Evolutionary conservation across 352 stramenopile genomes (phyloP).

Genomic region (Phytophthora fragariae): DNA sequence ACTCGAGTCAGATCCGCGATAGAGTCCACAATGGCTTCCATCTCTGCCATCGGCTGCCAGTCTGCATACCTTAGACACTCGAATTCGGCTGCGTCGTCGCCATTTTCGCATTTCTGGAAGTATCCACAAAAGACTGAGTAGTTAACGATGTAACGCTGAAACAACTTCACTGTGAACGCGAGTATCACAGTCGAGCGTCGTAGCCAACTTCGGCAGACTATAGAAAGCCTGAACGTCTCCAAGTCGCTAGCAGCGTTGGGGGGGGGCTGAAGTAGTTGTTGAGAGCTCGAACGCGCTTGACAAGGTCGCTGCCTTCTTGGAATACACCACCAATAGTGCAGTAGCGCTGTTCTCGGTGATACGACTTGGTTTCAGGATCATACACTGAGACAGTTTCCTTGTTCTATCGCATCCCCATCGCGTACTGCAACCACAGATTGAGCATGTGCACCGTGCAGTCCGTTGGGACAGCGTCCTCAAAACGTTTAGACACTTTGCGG

Average conservation of each 20-base stretch:
- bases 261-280: slow-evolving; percentile 8
- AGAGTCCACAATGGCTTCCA: slow-evolving; percentile 5
- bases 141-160: not conserved
- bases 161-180: slow-evolving; percentile 9
- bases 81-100: slow-evolving; percentile 4
- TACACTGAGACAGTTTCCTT: slow-evolving; percentile 1
- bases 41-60: slow-evolving; percentile 2
- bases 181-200: slow-evolving; percentile 15
- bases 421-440: slow-evolving; percentile 1
- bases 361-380: not conserved
- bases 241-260: slow-evolving; percentile 14
- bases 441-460: slow-evolving; percentile 12
- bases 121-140: not conserved
- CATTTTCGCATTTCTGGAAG: slow-evolving; percentile 8
- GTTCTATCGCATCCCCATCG: slow-evolving; percentile 6
- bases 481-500: slow-evolving; percentile 6
- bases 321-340: not conserved
- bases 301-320: not conserved
- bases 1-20: slow-evolving; percentile 17
- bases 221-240: not conserved
- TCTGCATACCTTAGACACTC: not conserved
- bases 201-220: not conserved
- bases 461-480: slow-evolving; percentile 2
- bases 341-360: not conserved
- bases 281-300: not conserved